phyloP scores from a whole-genome alignment of 176 grass and related monocot genomes.

The Pontederia paniculata region DNA sequence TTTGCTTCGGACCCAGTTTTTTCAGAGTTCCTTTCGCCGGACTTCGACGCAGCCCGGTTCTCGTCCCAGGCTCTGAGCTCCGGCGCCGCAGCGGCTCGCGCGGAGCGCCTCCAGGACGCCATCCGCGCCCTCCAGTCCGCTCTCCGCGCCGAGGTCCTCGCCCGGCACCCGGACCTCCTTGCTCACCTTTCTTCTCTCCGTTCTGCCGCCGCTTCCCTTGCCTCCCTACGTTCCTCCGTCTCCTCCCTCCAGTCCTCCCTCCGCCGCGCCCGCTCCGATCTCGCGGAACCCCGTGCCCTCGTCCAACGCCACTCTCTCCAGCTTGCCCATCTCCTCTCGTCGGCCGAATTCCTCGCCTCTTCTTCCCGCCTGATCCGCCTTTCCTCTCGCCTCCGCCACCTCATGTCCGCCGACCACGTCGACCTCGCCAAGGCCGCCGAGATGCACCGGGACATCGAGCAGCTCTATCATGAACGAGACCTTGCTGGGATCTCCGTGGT shows the following conservation, averaged over 20 bases:
- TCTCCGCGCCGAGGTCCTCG: conserved; percentile 84
- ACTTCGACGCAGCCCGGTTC: conserved; percentile 75
- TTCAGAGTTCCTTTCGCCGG: conserved; percentile 74
- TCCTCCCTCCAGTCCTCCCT: conserved; percentile 63
- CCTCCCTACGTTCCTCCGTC: conserved; percentile 54
- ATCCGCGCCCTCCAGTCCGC: conserved; percentile 65
- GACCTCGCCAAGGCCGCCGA: conserved; percentile 83
- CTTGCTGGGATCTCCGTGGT: conserved; percentile 70
- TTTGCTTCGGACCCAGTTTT: conserved; percentile 92
- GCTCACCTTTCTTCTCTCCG: conserved; percentile 89
- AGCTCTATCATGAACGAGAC: conserved; percentile 77
- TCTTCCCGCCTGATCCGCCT: conserved; percentile 71
- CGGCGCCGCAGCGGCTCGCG: conserved; percentile 65
- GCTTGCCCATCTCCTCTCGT: conserved; percentile 72
- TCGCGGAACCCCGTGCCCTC: conserved; percentile 53
- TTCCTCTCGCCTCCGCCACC: conserved; percentile 56
- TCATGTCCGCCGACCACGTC: conserved; percentile 21
- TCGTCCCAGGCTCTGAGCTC: conserved; percentile 88
- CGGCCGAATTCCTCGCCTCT: conserved; percentile 79
- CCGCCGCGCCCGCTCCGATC: conserved; percentile 57
- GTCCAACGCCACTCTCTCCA: conserved; percentile 63
- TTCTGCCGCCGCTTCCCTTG: conserved; percentile 57
- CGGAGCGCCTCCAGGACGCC: conserved; percentile 81
- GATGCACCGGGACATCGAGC: conserved; percentile 76
- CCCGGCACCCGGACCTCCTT: conserved; percentile 72